These are phyloP conservation scores for Leonotis leonurus DNA, from an alignment of 257 asterid genomes.

Conservation along the genomic window DNA sequence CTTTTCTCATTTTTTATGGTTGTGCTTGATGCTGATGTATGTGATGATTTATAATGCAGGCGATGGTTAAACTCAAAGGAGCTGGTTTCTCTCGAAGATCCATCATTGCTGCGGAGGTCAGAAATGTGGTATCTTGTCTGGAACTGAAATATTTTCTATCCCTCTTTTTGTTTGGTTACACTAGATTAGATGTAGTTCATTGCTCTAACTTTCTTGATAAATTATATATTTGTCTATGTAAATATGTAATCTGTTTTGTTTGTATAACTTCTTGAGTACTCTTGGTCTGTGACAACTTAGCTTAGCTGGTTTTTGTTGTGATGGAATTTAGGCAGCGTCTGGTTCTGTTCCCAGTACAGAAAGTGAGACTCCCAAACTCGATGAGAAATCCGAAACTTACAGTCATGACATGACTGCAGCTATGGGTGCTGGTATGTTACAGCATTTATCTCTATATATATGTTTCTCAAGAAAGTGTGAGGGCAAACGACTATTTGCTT, in stretches of 20 bases:
- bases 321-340: conserved; percentile 46
- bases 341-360: conserved; percentile 65
- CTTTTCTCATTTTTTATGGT: background rate
- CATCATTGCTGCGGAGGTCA: conserved; percentile 28
- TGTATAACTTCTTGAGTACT: background rate
- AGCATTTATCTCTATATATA: background rate
- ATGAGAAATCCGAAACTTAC: conserved; percentile 66
- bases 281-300: background rate
- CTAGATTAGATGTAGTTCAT: background rate
- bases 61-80: conserved; percentile 28
- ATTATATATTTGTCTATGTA: background rate
- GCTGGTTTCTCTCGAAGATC: conserved; percentile 17
- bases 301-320: background rate
- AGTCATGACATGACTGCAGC: conserved; percentile 92
- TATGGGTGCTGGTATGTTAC: conserved; percentile 92
- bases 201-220: background rate
- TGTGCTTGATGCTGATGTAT: conserved; percentile 3
- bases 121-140: conserved; percentile 6
- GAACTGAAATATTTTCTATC: background rate
- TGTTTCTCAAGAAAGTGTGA: background rate
- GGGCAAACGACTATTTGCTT: background rate
- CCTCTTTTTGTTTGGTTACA: background rate
- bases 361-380: conserved; percentile 34
- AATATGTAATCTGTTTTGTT: background rate
- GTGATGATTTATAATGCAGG: conserved; percentile 22